These are phyloP conservation scores for Xylaria arbuscula DNA, from an alignment of 2,329 filamentous ascomycete species.

Conservation along the genomic window DNA sequence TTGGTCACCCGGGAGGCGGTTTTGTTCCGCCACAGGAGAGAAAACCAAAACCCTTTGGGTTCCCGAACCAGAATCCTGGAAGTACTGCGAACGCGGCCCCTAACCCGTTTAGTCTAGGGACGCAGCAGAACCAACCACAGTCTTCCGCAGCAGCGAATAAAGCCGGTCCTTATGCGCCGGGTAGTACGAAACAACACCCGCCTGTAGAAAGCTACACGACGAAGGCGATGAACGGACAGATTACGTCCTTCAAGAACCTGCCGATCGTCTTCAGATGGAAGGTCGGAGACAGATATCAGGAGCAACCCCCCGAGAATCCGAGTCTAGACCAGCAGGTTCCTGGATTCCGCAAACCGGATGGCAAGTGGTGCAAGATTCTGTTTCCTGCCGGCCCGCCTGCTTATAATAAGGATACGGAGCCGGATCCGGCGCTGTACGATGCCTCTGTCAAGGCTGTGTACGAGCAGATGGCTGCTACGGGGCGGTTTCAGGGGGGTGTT, in stretches of 20 bases:
- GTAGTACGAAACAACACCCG: slow-evolving; percentile 59
- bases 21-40: background rate
- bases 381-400: slow-evolving; percentile 76
- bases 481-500: slow-evolving; percentile 72
- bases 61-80: slow-evolving; percentile 38
- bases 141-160: slow-evolving; percentile 33
- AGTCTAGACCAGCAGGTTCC: slow-evolving; percentile 51
- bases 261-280: slow-evolving; percentile 67
- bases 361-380: slow-evolving; percentile 73
- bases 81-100: slow-evolving; percentile 24
- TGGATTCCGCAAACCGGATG: slow-evolving; percentile 62
- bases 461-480: slow-evolving; percentile 70
- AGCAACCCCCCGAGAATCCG: slow-evolving; percentile 28
- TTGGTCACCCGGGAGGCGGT: slow-evolving; percentile 35
- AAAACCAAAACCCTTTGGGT: slow-evolving; percentile 48
- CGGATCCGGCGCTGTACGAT: slow-evolving; percentile 63
- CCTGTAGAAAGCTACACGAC: slow-evolving; percentile 57
- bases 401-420: slow-evolving; percentile 73
- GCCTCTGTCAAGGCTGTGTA: slow-evolving; percentile 72
- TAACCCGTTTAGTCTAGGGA: slow-evolving; percentile 46
- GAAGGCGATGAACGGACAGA: slow-evolving; percentile 56
- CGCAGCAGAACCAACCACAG: slow-evolving; percentile 33
- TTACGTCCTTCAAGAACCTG: slow-evolving; percentile 72
- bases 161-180: slow-evolving; percentile 57
- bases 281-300: slow-evolving; percentile 43